These are phyloP conservation scores for Ogataea ramenticola DNA, from an alignment of 805 yeast genomes.

Conservation along the genomic window DNA sequence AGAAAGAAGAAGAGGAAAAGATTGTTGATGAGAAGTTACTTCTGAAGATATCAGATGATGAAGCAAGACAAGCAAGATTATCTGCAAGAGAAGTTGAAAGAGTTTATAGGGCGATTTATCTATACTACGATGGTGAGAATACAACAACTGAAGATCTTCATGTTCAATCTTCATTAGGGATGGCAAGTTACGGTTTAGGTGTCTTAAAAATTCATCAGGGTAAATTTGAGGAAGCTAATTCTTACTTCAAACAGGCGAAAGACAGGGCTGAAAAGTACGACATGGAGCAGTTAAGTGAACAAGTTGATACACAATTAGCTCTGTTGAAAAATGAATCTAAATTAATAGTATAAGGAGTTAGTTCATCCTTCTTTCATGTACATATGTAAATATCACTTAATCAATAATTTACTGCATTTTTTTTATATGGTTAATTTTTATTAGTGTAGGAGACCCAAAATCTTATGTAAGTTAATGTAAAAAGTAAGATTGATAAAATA, in stretches of 20 bases:
- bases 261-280: constrained; percentile 62
- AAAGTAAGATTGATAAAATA: no score
- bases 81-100: constrained; percentile 3
- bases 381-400: neutral
- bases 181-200: constrained; percentile 82
- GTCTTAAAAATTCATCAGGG: constrained; percentile 63
- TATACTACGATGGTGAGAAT: constrained; percentile 2
- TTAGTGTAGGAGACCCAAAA: neutral
- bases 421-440: neutral
- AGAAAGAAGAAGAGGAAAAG: constrained; percentile 3
- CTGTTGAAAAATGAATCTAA: neutral
- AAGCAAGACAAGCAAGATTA: neutral
- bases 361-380: constrained; percentile 6
- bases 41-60: neutral
- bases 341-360: neutral
- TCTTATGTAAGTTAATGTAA: neutral
- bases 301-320: constrained; percentile 51
- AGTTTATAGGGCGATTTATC: constrained; percentile 12
- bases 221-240: constrained; percentile 48
- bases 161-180: constrained; percentile 36
- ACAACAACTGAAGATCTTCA: neutral
- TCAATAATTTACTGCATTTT: neutral
- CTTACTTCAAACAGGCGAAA: constrained; percentile 60
- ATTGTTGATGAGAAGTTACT: constrained; percentile 3
- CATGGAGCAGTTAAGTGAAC: constrained; percentile 51